Evolutionary conservation across 2,329 filamentous ascomycete genomes (phyloP), one percentile per base, ranked within the genome.

Genomic region (Cryphonectria radicalis): DNA sequence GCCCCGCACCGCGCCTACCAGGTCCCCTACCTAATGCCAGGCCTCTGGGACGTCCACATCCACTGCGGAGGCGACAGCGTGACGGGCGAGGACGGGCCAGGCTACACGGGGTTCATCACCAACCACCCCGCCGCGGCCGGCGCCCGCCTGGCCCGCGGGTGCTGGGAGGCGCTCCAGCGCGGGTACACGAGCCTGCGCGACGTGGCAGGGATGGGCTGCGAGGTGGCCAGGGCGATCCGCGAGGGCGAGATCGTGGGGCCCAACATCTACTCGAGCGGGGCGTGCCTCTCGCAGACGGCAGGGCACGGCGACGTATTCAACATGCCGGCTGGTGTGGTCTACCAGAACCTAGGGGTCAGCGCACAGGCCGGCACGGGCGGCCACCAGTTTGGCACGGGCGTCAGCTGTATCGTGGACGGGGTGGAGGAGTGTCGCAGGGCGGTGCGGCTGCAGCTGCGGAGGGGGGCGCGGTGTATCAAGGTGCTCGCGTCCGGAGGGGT

Each of bases 381-480:
- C 0, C 78, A 81, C 50, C 46, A n/a, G 46, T 79, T 77, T 6
- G 73, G 78, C 77, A 62, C 68, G 57, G 69, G 46, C 40, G 19
- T 73, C 69, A 75, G 70, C 59, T 64, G 78, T 53, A 73, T 83
- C 4, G 80, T 79, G 17, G 81, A 83, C 68, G 82, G 82, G 17
- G 78, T 81, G 0, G 81, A 83, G 46, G 81, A 83, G 73, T 83
- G 82, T 70, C 76, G 81, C 40, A 79, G 79, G 7, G 82, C 77
- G 0, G 82, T 84, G 57, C 76, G 81, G 1, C 76, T 80, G 70
- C 81, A 83, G 77, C 78, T 84, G 66, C 79, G 82, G 0, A 78
- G 82, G 46, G 82, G 82, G 11, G 82, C 82, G 0, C 76, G 75
- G 25, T 80, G 79, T 72, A 81, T 84, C 77, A 83, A 84, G 76